A percentile compares a stretch with the other conserved stretches of the same genome.
Evolutionary conservation across 257 asterid species (phyloP).

Genomic region (Rauvolfia tetraphylla): DNA sequence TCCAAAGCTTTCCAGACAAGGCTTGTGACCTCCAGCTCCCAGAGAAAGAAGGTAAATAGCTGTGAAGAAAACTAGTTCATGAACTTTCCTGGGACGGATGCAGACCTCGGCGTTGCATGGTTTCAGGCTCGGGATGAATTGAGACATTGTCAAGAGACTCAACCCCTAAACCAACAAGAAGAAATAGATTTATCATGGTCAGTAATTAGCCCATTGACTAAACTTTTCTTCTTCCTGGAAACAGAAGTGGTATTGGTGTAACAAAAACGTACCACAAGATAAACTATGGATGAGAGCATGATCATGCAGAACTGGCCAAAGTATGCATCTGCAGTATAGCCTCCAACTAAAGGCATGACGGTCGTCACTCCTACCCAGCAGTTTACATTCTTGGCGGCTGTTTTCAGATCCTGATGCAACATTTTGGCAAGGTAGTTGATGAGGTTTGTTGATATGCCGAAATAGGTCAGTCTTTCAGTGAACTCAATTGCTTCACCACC

Average conservation of each 20-base stretch:
- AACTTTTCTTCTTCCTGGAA: too few relatives aligned
- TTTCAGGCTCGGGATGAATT: conserved; percentile 43
- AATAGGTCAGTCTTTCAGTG: conserved; percentile 27
- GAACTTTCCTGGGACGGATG: conserved; percentile 33
- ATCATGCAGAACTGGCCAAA: conserved; percentile 27
- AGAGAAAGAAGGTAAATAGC: conserved; percentile 62
- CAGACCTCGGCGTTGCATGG: conserved; percentile 36
- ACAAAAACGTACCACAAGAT: conserved; percentile 27
- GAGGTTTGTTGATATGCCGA: conserved; percentile 21
- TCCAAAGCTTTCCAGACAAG: conserved; percentile 81
- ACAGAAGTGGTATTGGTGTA: too few relatives aligned
- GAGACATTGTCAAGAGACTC: conserved; percentile 65
- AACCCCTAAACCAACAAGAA: conserved; percentile 40
- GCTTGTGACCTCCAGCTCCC: conserved; percentile 80
- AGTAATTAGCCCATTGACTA: too few relatives aligned
- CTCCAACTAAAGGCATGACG: conserved; percentile 30
- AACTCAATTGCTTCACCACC: conserved; percentile 24
- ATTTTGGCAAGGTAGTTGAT: conserved; percentile 28
- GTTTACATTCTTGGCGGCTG: conserved; percentile 28
- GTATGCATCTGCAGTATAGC: conserved; percentile 31
- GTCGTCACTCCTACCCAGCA: conserved; percentile 33
- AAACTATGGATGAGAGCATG: conserved; percentile 27
- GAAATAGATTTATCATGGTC: too few relatives aligned
- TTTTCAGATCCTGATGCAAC: conserved; percentile 30
- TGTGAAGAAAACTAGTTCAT: conserved; percentile 51